phyloP scores from a whole-genome alignment of 441 rosid genomes.

The Eruca vesicaria region DNA sequence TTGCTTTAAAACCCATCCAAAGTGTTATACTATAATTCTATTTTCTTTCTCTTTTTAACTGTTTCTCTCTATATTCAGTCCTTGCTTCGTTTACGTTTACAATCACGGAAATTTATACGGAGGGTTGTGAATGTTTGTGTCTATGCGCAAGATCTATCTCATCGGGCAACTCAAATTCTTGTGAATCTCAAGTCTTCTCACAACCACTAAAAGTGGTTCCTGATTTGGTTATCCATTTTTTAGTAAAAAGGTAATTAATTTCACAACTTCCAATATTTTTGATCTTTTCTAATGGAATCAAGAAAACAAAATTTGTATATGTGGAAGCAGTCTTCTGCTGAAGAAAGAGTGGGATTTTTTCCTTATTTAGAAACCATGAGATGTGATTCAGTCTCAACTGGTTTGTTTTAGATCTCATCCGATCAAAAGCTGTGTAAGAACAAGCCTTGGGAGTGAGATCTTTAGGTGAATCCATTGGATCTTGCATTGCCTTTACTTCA shows the following conservation, averaged over 20 bases:
- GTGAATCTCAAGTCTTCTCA: constrained; percentile 22
- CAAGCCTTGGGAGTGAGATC: background rate
- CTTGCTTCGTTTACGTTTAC: background rate
- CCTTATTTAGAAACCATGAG: background rate
- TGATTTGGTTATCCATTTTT: background rate
- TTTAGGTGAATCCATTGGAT: background rate
- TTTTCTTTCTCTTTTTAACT: background rate
- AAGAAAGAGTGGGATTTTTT: background rate
- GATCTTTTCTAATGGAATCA: background rate
- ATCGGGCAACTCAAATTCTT: constrained; percentile 4
- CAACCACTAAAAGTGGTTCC: background rate
- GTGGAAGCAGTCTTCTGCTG: background rate
- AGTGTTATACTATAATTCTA: background rate
- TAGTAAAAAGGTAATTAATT: background rate
- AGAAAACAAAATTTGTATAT: background rate
- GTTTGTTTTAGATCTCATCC: constrained; percentile 3
- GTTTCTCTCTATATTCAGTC: constrained; percentile 1
- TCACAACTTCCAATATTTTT: background rate
- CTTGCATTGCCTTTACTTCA: constrained; percentile 1
- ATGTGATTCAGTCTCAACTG: background rate
- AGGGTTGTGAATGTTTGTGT: background rate
- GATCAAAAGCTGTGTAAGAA: background rate
- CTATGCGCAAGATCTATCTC: constrained; percentile 32
- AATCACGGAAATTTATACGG: background rate
- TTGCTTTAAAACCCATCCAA: background rate